Percentiles rank a stretch among this genome's conserved stretches.
These are phyloP conservation scores for Effrenium voratum DNA, from an alignment of 73 alveolate species.

Conservation along the genomic window DNA sequence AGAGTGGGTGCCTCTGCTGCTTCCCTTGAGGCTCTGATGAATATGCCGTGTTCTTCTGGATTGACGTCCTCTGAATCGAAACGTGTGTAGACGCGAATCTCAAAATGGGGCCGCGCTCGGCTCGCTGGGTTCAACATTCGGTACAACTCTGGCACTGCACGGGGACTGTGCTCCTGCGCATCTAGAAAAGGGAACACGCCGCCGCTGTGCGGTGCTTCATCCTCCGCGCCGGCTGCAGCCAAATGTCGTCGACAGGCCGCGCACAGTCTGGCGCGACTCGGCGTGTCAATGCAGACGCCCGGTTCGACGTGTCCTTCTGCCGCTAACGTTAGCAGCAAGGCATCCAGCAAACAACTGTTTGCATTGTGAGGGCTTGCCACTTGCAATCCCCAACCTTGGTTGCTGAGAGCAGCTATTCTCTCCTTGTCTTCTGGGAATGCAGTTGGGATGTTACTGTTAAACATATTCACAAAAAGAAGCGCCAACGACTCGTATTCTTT, in stretches of 20 bases:
- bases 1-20: too few species aligned
- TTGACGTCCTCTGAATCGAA: neutral
- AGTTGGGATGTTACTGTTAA: too few species aligned
- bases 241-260: neutral
- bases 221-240: neutral
- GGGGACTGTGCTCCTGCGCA: neutral
- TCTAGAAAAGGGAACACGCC: neutral
- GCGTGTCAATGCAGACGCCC: neutral
- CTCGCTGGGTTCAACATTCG: neutral
- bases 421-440: too few species aligned
- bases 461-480: too few species aligned
- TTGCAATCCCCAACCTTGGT: too few species aligned
- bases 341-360: too few species aligned
- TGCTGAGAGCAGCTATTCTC: too few species aligned
- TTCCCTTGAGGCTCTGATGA: too few species aligned
- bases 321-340: neutral
- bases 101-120: neutral
- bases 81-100: neutral
- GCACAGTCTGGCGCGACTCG: neutral
- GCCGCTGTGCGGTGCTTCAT: neutral
- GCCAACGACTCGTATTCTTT: too few species aligned
- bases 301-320: neutral
- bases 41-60: too few species aligned
- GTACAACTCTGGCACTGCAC: neutral
- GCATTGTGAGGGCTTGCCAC: too few species aligned